These are phyloP conservation scores for Aspergillus sp. DNA, from an alignment of 2,329 filamentous ascomycete species.

Conservation along the genomic window DNA sequence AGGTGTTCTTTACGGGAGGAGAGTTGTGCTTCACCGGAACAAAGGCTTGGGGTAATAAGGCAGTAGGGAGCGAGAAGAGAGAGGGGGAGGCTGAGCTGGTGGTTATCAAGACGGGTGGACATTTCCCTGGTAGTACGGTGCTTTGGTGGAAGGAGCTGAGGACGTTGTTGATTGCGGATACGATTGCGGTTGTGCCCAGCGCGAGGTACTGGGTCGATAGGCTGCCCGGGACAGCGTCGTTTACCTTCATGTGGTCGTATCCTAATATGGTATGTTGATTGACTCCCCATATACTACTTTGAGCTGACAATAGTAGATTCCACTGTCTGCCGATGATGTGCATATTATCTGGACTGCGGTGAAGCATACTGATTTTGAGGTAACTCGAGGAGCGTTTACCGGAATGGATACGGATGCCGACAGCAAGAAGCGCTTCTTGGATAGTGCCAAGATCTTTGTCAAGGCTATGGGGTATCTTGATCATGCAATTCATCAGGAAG, in stretches of 20 bases:
- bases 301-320: conserved; percentile 56
- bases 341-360: conserved; percentile 72
- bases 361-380: conserved; percentile 63
- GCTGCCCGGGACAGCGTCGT: conserved; percentile 55
- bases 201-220: conserved; percentile 36
- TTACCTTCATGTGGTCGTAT: conserved; percentile 76
- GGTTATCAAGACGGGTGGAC: conserved; percentile 73
- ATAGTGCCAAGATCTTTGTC: conserved; percentile 78
- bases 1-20: conserved; percentile 20
- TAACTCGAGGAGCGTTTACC: conserved; percentile 70
- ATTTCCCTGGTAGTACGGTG: conserved; percentile 77
- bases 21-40: conserved; percentile 32
- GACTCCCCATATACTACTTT: conserved; percentile 20
- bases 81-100: conserved; percentile 51
- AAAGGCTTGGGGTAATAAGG: conserved; percentile 3
- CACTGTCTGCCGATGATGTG: conserved; percentile 67
- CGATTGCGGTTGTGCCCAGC: conserved; percentile 70
- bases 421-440: conserved; percentile 68
- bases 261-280: conserved; percentile 59
- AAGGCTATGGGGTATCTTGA: conserved; percentile 44
- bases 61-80: background rate
- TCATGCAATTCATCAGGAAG: conserved; percentile 37
- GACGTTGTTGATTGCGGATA: conserved; percentile 76
- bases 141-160: conserved; percentile 64
- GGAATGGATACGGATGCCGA: conserved; percentile 64